These are phyloP conservation scores for Fusarium denticulatum DNA, from an alignment of 2,329 filamentous ascomycete species.

Conservation along the genomic window DNA sequence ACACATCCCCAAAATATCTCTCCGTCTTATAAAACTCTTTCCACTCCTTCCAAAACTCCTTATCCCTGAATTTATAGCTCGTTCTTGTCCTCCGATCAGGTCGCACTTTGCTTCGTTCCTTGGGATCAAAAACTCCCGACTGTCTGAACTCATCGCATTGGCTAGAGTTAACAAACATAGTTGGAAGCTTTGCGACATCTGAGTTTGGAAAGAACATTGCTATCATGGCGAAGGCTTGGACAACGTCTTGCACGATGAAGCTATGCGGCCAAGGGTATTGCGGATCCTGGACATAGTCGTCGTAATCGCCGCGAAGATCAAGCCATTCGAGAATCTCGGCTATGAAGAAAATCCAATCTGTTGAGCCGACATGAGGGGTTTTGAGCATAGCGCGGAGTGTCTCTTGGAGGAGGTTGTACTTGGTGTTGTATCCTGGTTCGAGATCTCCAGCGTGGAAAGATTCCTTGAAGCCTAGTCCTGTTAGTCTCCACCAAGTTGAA, in stretches of 20 bases:
- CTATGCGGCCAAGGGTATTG: constrained; percentile 38
- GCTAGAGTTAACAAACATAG: constrained; percentile 30
- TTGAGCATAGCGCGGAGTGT: constrained; percentile 32
- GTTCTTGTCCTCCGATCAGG: constrained; percentile 39
- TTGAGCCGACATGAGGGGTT: constrained; percentile 5
- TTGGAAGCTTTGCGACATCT: constrained; percentile 9
- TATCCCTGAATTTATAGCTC: constrained; percentile 38
- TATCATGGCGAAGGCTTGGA: constrained; percentile 36
- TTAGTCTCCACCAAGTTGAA: neutral
- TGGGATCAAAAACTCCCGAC: constrained; percentile 35
- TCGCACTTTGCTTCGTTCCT: constrained; percentile 26
- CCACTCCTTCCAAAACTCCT: constrained; percentile 40
- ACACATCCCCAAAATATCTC: constrained; percentile 32
- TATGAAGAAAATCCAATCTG: constrained; percentile 41
- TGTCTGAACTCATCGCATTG: constrained; percentile 25
- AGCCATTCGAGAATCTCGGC: constrained; percentile 40
- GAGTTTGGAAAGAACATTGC: constrained; percentile 44
- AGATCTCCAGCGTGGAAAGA: constrained; percentile 43
- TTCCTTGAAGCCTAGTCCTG: constrained; percentile 35
- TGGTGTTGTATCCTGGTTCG: constrained; percentile 38
- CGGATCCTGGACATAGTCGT: constrained; percentile 27
- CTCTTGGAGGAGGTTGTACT: constrained; percentile 28
- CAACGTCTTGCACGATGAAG: constrained; percentile 41
- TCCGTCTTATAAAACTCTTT: constrained; percentile 21
- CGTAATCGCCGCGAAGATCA: constrained; percentile 21